These are phyloP conservation scores for Saccharomyces pastorianus DNA, from an alignment of 1,139 yeast species.

Conservation along the genomic window DNA sequence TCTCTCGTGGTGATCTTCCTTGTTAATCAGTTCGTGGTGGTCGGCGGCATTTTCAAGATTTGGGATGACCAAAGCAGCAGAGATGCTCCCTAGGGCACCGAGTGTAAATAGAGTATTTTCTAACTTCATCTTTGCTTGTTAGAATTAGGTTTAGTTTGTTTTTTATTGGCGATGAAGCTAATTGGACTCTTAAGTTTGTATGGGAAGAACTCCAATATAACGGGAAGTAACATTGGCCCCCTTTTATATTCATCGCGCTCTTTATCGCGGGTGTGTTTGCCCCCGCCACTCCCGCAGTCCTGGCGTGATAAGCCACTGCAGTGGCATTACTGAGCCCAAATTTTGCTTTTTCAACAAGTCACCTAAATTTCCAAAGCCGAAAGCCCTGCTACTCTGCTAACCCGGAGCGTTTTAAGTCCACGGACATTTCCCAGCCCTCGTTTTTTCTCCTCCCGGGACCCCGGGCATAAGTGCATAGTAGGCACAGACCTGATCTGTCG, in stretches of 20 bases:
- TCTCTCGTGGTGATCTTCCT: not conserved
- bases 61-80: not conserved
- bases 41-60: not conserved
- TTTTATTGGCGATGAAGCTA: slow-evolving; percentile 1
- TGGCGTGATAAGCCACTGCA: not conserved
- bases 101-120: not conserved
- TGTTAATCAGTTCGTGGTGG: not conserved
- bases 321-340: not conserved
- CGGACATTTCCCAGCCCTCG: not conserved
- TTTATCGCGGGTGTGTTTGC: not conserved
- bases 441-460: not conserved
- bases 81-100: not conserved
- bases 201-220: not conserved
- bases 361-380: not conserved
- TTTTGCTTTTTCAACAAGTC: not conserved
- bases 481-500: not conserved
- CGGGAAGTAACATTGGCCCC: not conserved
- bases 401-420: not conserved
- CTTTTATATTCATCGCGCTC: not conserved
- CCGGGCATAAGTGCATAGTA: not conserved
- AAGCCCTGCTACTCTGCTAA: not conserved
- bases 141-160: not conserved
- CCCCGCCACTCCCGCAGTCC: slow-evolving; percentile 1
- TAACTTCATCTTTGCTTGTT: not conserved
- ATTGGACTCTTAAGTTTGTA: not conserved